Base-by-base conservation (phyloP, 345 rosid species). In the Eucalyptus pauciflora region DNA sequence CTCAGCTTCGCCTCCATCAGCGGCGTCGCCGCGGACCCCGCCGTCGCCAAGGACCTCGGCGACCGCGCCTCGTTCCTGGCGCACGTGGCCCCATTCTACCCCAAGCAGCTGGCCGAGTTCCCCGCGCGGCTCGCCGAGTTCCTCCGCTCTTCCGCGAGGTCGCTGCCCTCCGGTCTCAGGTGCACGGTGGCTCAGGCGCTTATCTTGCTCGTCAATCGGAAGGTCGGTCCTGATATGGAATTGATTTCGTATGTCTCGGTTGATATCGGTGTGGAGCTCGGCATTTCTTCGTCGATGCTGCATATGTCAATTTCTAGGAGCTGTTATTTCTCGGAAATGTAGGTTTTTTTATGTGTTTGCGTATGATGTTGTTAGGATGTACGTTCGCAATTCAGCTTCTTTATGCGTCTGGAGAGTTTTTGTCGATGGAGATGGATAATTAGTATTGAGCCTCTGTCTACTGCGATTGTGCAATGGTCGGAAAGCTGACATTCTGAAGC, bases 31-130 rank as follows among this genome's bases (percentile, higher is more conserved):
- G 90, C 94, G 7, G 99, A 97, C 89, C 91, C 94, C 52, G 91
- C 94, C 62, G 93, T 96, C n/a, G 89, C 97, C 67, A 98, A 96
- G 92, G 97, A 96, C 88, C 99, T 98, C 83, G 92, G 96, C 1
- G 99, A 97, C 88, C 93, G 96, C 16, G 92, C 97, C 89, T 90
- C 94, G 95, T 96, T 98, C 90, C 87, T 98, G 27, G 95, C 99
- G 86, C 99, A 98, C 62, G 94, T 98, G 62, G 94, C 97, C 43
- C 97, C 99, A 17, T 97, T 94, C 91, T 98, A 95, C 88, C 96
- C 96, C 49, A 92, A 94, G 86, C 94, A 94, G 48, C 96, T 98
- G 60, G 91, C 94, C 0, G 87, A 71, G 67, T 98, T 97, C 91
- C 98, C 99, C 22, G n/a, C 85, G 51, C 92, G 95, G 79, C 95